These are phyloP conservation scores for Podaxis sp. DNA, from an alignment of 768 basidiomycete genomes.

Conservation along the genomic window DNA sequence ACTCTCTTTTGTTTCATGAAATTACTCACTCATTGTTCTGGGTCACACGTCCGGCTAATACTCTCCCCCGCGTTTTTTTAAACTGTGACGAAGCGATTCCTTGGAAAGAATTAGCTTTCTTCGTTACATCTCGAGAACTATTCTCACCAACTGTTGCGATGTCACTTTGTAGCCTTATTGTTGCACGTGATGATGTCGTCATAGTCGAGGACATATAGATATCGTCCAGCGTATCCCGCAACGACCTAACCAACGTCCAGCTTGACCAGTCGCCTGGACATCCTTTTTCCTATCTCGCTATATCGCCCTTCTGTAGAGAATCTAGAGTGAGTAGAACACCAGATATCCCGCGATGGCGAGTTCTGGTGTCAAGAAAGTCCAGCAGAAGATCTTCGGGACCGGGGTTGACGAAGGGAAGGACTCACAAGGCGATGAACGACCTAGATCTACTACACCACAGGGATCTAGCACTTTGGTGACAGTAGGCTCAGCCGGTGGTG, in stretches of 20 bases:
- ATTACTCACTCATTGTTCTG: too few species aligned
- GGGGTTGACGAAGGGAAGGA: conserved; percentile 23
- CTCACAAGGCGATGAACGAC: conserved; percentile 12
- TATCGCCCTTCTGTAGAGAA: too few species aligned
- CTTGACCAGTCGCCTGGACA: neutral
- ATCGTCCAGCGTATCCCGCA: neutral
- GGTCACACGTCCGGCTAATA: too few species aligned
- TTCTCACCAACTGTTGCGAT: neutral
- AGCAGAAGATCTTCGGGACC: conserved; percentile 69
- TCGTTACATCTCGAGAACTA: neutral
- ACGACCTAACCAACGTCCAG: neutral
- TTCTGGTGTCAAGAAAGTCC: conserved; percentile 59
- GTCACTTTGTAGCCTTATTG: neutral
- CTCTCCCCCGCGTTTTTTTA: too few species aligned
- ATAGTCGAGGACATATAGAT: neutral
- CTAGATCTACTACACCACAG: neutral
- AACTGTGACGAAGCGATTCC: too few species aligned
- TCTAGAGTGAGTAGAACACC: neutral
- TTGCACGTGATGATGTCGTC: neutral
- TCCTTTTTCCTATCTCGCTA: neutral
- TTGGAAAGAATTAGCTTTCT: too few species aligned
- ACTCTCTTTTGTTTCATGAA: too few species aligned
- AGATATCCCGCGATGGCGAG: conserved; percentile 33
- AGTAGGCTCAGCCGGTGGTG: conserved; percentile 6
- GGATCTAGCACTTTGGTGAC: conserved; percentile 12